phyloP scores from a whole-genome alignment of 1,284 basidiomycete genomes.

The Trametes versicolor region DNA sequence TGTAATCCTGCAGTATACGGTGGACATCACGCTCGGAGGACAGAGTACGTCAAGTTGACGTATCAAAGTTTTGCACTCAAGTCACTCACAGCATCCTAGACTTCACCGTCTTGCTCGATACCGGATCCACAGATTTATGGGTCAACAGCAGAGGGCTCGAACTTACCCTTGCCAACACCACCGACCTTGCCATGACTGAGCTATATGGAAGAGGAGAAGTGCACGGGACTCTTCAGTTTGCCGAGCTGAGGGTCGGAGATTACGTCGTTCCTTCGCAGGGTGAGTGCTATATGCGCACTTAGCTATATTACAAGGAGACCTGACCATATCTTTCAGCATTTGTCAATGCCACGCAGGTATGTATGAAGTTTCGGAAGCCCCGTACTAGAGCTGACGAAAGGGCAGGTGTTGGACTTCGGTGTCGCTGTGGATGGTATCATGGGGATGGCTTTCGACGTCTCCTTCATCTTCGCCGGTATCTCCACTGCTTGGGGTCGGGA shows the following conservation, averaged over 20 bases:
- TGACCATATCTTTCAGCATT: background rate
- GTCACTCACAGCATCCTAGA: slow-evolving; percentile 3
- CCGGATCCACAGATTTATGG: slow-evolving; percentile 40
- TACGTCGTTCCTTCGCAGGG: background rate
- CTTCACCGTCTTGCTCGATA: slow-evolving; percentile 37
- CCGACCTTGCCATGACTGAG: background rate
- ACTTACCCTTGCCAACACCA: background rate
- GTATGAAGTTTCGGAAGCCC: background rate
- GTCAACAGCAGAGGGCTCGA: slow-evolving; percentile 15
- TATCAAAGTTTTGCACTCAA: too few species aligned
- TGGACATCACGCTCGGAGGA: slow-evolving; percentile 6
- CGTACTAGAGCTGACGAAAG: too few species aligned
- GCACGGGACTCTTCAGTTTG: background rate
- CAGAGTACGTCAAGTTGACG: background rate
- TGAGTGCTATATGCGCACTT: background rate
- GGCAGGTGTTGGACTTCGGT: background rate
- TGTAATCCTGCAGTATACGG: background rate
- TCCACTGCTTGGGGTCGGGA: background rate
- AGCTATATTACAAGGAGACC: background rate
- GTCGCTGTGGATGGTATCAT: background rate
- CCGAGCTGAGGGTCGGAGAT: background rate
- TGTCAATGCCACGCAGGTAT: background rate
- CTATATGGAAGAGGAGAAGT: background rate
- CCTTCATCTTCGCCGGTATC: background rate
- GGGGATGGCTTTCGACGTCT: background rate